Percentiles rank a stretch among this genome's conserved stretches.
These are phyloP conservation scores for Bauhinia variegata DNA, from an alignment of 306 rosid genomes.

Conservation along the genomic window DNA sequence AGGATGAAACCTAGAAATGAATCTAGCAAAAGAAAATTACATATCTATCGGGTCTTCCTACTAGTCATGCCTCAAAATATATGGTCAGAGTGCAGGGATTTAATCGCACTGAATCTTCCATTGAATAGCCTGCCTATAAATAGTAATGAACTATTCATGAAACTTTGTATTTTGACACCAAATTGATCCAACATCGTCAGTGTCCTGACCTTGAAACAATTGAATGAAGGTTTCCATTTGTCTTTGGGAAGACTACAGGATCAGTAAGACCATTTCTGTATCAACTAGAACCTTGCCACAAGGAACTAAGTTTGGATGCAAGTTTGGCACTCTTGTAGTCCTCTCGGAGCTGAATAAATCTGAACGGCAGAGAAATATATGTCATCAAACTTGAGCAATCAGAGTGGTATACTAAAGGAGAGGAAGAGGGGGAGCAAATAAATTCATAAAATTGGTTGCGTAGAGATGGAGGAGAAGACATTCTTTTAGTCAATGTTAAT, in stretches of 20 bases:
- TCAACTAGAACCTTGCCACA: conserved; percentile 60
- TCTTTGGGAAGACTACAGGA: not conserved
- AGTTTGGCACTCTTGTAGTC: conserved; percentile 79
- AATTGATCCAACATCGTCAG: conserved; percentile 12
- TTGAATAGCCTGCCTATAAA: conserved; percentile 11
- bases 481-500: too few species aligned
- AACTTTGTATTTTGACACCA: conserved; percentile 9
- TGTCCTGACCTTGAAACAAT: conserved; percentile 16
- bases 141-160: not conserved
- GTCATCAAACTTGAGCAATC: not conserved
- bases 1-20: conserved; percentile 19
- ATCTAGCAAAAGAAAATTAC: not conserved
- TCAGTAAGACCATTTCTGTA: conserved; percentile 4
- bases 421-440: not conserved
- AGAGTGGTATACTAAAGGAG: not conserved
- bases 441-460: not conserved
- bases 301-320: conserved; percentile 62
- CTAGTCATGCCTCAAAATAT: conserved; percentile 37
- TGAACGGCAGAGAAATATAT: conserved; percentile 34
- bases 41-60: conserved; percentile 23
- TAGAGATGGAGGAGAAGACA: too few species aligned
- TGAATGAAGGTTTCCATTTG: not conserved
- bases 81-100: conserved; percentile 11
- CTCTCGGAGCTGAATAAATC: conserved; percentile 73
- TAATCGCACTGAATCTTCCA: not conserved